phyloP scores from a whole-genome alignment of 1,139 yeast genomes.

The Taphrina confusa region DNA sequence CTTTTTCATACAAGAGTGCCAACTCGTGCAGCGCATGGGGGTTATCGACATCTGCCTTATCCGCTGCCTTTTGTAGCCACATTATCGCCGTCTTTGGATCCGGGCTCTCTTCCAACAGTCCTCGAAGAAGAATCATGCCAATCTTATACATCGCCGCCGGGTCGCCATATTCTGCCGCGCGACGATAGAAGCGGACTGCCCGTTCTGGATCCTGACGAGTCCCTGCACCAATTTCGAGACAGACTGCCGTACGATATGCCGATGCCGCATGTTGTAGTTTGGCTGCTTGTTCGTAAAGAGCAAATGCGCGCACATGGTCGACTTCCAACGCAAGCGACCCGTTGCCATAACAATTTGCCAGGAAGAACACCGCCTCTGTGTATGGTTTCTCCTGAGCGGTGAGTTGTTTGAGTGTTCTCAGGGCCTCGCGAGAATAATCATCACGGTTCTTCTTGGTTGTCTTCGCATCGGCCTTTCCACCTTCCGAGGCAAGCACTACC shows the following conservation, averaged over 20 bases:
- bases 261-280: constrained; percentile 58
- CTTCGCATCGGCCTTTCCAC: constrained; percentile 49
- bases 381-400: constrained; percentile 43
- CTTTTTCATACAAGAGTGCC: constrained; percentile 71
- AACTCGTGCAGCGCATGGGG: constrained; percentile 65
- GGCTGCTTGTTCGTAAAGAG: constrained; percentile 60
- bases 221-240: constrained; percentile 69
- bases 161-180: constrained; percentile 61
- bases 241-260: constrained; percentile 66
- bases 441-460: constrained; percentile 56
- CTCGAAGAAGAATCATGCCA: constrained; percentile 63
- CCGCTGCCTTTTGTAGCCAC: constrained; percentile 62
- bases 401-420: constrained; percentile 59
- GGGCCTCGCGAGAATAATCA: constrained; percentile 58
- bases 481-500: constrained; percentile 47
- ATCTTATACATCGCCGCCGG: constrained; percentile 67
- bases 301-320: constrained; percentile 62
- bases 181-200: constrained; percentile 57
- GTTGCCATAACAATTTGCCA: constrained; percentile 64
- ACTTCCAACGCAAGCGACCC: constrained; percentile 56
- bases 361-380: constrained; percentile 55
- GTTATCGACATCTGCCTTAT: constrained; percentile 50
- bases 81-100: constrained; percentile 55
- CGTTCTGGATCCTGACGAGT: constrained; percentile 50
- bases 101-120: constrained; percentile 51